Evolutionary conservation across 331 rosid species (phyloP).

Genomic region (Malus hybrid): DNA sequence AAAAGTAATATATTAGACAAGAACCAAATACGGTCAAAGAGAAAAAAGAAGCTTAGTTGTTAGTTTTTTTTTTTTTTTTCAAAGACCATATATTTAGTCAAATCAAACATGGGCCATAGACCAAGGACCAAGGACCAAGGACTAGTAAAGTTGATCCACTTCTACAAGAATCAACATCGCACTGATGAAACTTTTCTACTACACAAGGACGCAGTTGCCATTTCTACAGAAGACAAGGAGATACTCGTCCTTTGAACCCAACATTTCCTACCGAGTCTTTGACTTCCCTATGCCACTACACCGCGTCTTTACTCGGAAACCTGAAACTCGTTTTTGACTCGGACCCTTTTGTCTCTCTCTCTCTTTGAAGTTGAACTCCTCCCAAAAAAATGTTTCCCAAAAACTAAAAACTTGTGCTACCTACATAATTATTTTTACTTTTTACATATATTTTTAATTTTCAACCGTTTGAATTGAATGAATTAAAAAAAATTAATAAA

Average conservation of each 20-base stretch:
- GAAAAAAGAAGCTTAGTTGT: background rate
- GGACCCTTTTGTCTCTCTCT: background rate
- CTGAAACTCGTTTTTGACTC: slow-evolving; percentile 26
- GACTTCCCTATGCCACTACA: slow-evolving; percentile 1
- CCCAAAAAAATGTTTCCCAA: background rate
- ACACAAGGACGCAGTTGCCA: slow-evolving; percentile 5
- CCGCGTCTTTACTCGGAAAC: slow-evolving; percentile 35
- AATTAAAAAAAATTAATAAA: too few species aligned
- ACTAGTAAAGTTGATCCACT: background rate
- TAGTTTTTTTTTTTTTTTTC: background rate
- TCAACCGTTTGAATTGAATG: too few species aligned
- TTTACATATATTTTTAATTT: fast-evolving
- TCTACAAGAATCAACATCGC: background rate
- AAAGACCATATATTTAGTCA: background rate
- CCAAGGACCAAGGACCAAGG: background rate
- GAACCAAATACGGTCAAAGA: background rate
- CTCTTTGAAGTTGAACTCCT: background rate
- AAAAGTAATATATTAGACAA: background rate
- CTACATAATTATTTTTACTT: too few species aligned
- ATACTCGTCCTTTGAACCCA: background rate
- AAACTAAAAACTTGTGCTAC: background rate
- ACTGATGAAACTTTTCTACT: background rate
- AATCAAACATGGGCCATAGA: background rate
- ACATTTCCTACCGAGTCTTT: slow-evolving; percentile 2
- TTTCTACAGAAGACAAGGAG: background rate